Base-by-base conservation (phyloP, 2,329 filamentous ascomycete genomes). In the Corniculantispora saksenae region DNA sequence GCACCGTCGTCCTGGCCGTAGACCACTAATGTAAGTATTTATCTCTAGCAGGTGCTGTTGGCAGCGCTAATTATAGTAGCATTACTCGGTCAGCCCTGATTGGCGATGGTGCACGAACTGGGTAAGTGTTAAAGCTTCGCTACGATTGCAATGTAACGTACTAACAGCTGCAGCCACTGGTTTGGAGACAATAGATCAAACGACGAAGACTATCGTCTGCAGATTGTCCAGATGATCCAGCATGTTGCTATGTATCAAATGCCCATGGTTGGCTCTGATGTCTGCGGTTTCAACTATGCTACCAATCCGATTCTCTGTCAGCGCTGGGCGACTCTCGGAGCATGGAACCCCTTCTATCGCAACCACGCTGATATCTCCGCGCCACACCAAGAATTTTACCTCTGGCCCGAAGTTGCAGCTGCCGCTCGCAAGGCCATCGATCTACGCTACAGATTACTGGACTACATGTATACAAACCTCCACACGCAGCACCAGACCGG, bases 401-500 rank as follows among this genome's bases (percentile, higher is more conserved):
- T 80, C 55, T 92, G 88, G 87, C 78, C 81, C 0, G 75, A 79
- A 0, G 88, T 90, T 4, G 80, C 88, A 0, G 76, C 81, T 8
- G 87, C 89, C 0, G 89, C 89, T 0, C 83, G 82, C 60, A 88
- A 86, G 66, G 88, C 86, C n/a, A 91, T 92, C 69, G 83, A 84
- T 40, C 86, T 86, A 51, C 83, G 91, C 23, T 93, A 92, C 78
- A 82, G 83, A 47, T 80, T 93, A 13, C 80, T 93, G 17, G 90
- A 92, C 72, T 92, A 92, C 76, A 81, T 91, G 66, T 92, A 93
- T 80, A 92, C 90, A 1, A 85, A 85, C 0, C 80, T 92, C 67
- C 81, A 89, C 73, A 76, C 78, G 63, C 84, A 91, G 74, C 83
- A 80, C 38, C 69, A 79, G 29, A 82, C 82, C 17, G 91, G 91